Evolutionary conservation across 2,329 filamentous ascomycete species (phyloP), one percentile per base, ranked within the genome.

Genomic region (Apiospora koreana): DNA sequence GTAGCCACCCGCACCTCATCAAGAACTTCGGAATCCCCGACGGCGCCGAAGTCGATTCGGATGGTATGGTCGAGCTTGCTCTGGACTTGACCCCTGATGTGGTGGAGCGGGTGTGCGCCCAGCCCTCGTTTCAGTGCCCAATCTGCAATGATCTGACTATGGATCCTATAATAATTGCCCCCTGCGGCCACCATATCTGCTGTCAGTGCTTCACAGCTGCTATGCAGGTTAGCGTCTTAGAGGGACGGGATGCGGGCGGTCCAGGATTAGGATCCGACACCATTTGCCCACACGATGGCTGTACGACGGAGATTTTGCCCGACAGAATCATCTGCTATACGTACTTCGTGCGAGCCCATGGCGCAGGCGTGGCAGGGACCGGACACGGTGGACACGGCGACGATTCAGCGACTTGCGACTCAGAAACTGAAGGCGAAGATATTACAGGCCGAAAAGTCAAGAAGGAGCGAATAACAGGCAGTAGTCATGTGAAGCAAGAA

Each of bases 1-100:
- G 92, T 76, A 95, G 93, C 75, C 93, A 96, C 78, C 93, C 93
- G 1, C 90, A 94, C 76, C 88, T 93, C 68, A 89, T 89, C 38
- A 82, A 86, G 14, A 87, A 78, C 18, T 73, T 76, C 35, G 73
- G 73, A 7, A 76, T 80, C 18, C 79, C 79, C 6, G 75, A 79
- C 1, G 77, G 77, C 1, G 68, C 74, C 10, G 65, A 75, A 35
- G 71, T 79, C 16, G 73, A 72, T 12, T 62, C 73, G 1, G 72
- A 77, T 3, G 75, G 78, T 9, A 80, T 80, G 79, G 69, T 70
- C 18, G 71, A 72, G 12, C 68, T 79, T 5, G 77, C 77, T 1
- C 38, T n/a, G 2, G 74, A 73, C 38, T 69, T 80, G 7, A 42
- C 71, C 7, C 45, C 35, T 1, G 50, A 28, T 0, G 69, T 73